Percentiles rank a stretch among this genome's conserved stretches.
Evolutionary conservation across 2,329 filamentous ascomycete genomes (phyloP).

Genomic region (Aspergillus nomiae): DNA sequence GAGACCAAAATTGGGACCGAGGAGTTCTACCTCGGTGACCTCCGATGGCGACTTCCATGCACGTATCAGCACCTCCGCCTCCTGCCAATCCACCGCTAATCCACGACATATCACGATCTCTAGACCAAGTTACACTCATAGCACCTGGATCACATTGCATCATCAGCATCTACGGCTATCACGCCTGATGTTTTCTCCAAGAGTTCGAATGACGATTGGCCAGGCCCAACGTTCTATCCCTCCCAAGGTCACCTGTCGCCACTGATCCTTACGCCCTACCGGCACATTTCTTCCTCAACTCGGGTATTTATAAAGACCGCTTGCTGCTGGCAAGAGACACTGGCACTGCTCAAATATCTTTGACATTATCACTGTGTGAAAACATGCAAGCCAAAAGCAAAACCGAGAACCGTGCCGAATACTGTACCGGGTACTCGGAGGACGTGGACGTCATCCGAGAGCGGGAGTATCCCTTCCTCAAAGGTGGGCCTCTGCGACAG

Average conservation of each 20-base stretch:
- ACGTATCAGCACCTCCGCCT: neutral
- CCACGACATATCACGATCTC: neutral
- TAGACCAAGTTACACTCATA: neutral
- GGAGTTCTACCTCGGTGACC: slow-evolving; percentile 22
- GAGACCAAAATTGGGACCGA: neutral
- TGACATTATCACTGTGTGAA: neutral
- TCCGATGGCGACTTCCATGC: slow-evolving; percentile 17
- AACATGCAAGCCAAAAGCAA: slow-evolving; percentile 9
- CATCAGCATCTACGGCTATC: neutral
- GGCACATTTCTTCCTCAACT: neutral
- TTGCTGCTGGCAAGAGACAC: neutral
- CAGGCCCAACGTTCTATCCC: neutral
- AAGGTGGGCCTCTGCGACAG: slow-evolving; percentile 28
- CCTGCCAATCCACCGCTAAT: neutral
- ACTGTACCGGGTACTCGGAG: slow-evolving; percentile 41
- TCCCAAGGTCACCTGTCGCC: neutral
- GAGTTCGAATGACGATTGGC: neutral
- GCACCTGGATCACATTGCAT: neutral
- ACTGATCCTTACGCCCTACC: neutral
- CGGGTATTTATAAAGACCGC: neutral
- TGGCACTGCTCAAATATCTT: neutral
- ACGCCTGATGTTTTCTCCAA: neutral
- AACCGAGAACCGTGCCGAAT: slow-evolving; percentile 14
- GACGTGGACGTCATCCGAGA: slow-evolving; percentile 51
- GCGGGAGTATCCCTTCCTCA: slow-evolving; percentile 50